Evolutionary conservation across 257 asterid genomes (phyloP).

Genomic region (Fraxinus cuspidata): DNA sequence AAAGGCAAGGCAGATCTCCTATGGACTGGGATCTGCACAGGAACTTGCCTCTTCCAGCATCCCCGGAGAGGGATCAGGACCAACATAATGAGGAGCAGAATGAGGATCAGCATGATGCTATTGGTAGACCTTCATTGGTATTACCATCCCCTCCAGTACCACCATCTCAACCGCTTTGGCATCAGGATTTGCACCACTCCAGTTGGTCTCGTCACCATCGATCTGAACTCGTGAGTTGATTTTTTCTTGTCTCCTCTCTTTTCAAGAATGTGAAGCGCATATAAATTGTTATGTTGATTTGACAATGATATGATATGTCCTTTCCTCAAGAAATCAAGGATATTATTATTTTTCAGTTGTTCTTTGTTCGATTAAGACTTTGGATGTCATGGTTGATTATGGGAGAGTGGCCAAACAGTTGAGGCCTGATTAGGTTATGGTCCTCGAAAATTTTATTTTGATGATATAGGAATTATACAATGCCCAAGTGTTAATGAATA

Average conservation of each 20-base stretch:
- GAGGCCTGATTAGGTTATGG: background rate
- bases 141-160: conserved; percentile 87
- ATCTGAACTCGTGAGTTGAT: conserved; percentile 68
- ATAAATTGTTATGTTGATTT: background rate
- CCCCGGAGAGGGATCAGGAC: conserved; percentile 62
- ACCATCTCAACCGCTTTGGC: conserved; percentile 93
- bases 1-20: conserved; percentile 77
- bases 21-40: conserved; percentile 84
- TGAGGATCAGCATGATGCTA: conserved; percentile 61
- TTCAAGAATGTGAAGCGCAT: background rate
- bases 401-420: background rate
- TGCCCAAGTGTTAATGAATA: background rate
- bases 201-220: conserved; percentile 93
- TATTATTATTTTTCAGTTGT: background rate
- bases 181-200: conserved; percentile 76
- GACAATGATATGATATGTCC: background rate
- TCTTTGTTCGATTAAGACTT: background rate
- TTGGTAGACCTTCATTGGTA: conserved; percentile 60
- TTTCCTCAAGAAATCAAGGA: background rate
- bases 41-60: conserved; percentile 71
- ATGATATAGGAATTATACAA: background rate
- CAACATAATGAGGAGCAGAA: conserved; percentile 56
- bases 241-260: background rate
- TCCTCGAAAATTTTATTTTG: background rate
- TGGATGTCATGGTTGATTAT: background rate